These are phyloP conservation scores for Aspergillus latus DNA, from an alignment of 2,329 filamentous ascomycete genomes.

Conservation along the genomic window DNA sequence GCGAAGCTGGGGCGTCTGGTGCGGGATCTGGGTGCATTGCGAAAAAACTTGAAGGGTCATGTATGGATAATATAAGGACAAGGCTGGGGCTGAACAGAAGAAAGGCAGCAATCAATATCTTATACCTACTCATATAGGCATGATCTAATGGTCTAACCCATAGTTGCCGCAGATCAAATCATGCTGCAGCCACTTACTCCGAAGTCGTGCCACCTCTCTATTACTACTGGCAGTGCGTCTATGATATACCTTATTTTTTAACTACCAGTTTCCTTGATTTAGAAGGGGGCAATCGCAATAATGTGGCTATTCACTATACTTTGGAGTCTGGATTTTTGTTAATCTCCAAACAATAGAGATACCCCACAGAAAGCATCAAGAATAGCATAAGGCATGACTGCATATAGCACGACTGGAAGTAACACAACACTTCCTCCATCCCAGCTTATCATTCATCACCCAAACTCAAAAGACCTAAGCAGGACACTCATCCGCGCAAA, in stretches of 20 bases:
- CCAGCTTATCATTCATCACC: neutral
- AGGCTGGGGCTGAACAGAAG: neutral
- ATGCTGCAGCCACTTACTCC: neutral
- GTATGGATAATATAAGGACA: neutral
- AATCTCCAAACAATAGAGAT: no score
- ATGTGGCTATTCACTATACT: no score
- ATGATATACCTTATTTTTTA: neutral
- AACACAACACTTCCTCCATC: no score
- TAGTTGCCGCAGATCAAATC: neutral
- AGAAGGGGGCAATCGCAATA: no score
- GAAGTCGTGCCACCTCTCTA: neutral
- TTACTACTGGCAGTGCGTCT: neutral
- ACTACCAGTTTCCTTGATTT: no score
- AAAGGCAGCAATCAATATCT: neutral
- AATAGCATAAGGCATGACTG: neutral
- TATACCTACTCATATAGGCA: neutral
- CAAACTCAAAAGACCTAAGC: neutral
- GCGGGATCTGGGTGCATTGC: neutral
- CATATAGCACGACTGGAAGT: no score
- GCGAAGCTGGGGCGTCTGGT: neutral
- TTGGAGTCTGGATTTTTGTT: no score
- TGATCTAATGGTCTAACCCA: neutral
- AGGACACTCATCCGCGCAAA: slow-evolving; percentile 30
- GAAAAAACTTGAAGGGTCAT: neutral
- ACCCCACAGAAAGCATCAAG: neutral